Conservation (phyloP, 2,329 filamentous ascomycete species). For the Ophiostoma populinum region DNA sequence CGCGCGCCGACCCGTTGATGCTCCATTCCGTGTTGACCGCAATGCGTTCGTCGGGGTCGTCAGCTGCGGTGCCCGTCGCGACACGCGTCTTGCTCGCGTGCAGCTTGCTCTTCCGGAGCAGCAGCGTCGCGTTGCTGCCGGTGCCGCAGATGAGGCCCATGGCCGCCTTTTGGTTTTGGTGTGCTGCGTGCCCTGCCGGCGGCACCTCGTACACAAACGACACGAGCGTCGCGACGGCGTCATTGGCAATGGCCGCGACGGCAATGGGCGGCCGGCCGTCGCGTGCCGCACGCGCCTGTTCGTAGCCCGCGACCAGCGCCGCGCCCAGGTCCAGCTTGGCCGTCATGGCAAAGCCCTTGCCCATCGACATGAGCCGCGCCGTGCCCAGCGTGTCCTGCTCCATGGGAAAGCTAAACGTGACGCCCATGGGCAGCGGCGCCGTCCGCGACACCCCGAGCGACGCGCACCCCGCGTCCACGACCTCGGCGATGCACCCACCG, state of each 20-base stretch:
- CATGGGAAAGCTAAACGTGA: conserved; percentile 58
- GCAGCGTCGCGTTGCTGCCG: conserved; percentile 65
- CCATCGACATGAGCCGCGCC: conserved; percentile 51
- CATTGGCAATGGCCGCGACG: conserved; percentile 64
- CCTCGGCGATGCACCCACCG: conserved; percentile 56
- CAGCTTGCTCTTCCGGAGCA: conserved; percentile 45
- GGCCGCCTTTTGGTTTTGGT: conserved; percentile 48
- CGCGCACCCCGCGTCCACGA: conserved; percentile 41
- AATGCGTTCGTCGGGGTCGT: conserved; percentile 39
- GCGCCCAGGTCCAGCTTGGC: conserved; percentile 42
- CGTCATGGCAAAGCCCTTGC: conserved; percentile 50
- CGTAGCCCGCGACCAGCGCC: conserved; percentile 41
- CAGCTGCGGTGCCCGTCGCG: conserved; percentile 36
- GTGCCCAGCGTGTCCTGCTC: conserved; percentile 43
- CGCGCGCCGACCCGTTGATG: conserved; percentile 56
- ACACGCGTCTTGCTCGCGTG: conserved; percentile 47
- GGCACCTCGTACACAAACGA: conserved; percentile 59
- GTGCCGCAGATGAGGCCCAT: conserved; percentile 75
- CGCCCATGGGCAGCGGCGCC: conserved; percentile 39
- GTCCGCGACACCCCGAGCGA: conserved; percentile 23
- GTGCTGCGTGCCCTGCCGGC: too few relatives aligned
- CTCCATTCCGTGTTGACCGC: conserved; percentile 76
- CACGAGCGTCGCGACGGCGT: conserved; percentile 62
- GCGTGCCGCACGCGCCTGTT: conserved; percentile 21
- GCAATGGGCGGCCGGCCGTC: conserved; percentile 44